A percentile compares a stretch with the other conserved stretches of the same genome.
These are phyloP conservation scores for Gynostemma pentaphyllum DNA, from an alignment of 306 rosid species.

Conservation along the genomic window DNA sequence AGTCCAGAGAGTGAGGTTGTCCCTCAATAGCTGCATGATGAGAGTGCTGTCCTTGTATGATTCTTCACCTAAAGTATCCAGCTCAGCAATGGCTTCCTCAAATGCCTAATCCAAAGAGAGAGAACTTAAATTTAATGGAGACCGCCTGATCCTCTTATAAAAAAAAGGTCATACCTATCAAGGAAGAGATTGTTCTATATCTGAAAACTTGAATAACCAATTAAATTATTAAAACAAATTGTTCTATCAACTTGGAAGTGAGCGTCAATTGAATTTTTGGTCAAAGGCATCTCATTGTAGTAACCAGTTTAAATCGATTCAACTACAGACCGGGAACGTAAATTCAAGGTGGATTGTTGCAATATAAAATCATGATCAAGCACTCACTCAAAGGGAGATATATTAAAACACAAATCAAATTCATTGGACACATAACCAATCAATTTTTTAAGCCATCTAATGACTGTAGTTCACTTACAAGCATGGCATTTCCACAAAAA, in stretches of 20 bases:
- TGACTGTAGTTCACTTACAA: neutral
- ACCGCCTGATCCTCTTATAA: no score
- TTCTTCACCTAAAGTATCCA: slow-evolving; percentile 30
- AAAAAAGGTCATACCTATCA: no score
- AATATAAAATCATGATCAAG: neutral
- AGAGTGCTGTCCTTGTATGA: slow-evolving; percentile 35
- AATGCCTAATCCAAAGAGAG: slow-evolving; percentile 16
- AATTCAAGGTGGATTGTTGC: neutral
- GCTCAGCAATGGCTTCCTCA: slow-evolving; percentile 32
- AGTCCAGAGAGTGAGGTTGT: slow-evolving; percentile 35
- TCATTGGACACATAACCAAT: neutral
- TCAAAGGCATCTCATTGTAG: no score
- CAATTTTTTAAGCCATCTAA: neutral
- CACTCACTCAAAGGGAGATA: neutral
- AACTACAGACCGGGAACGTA: neutral
- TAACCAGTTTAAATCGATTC: neutral
- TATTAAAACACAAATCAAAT: neutral
- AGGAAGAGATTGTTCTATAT: no score
- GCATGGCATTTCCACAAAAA: neutral
- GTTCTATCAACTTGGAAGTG: no score
- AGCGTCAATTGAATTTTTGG: no score
- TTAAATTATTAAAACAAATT: no score
- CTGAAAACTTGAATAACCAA: no score
- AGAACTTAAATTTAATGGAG: neutral
- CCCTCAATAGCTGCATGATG: slow-evolving; percentile 34